A percentile compares a stretch with the other conserved stretches of the same genome.
phyloP scores from a whole-genome alignment of 2,329 filamentous ascomycete genomes.

The Ophiosphaerella herpotricha region DNA sequence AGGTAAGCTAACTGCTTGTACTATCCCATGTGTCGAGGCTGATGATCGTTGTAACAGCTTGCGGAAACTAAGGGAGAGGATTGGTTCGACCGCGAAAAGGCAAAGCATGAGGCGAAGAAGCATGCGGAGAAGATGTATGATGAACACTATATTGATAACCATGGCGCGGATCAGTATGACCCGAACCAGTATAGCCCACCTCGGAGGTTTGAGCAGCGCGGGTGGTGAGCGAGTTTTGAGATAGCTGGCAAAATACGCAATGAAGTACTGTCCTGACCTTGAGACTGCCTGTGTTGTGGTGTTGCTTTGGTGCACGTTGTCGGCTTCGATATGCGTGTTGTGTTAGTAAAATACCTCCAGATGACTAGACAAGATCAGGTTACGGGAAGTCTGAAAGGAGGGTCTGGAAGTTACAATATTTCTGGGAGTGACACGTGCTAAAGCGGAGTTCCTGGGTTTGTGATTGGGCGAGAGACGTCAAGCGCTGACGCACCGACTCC shows the following conservation, averaged over 20 bases:
- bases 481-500: too few relatives aligned
- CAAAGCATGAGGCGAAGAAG: conserved; percentile 52
- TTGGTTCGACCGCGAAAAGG: conserved; percentile 54
- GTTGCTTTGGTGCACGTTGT: too few relatives aligned
- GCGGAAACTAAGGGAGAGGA: conserved; percentile 62
- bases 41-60: conserved; percentile 38
- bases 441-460: too few relatives aligned
- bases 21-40: too few relatives aligned
- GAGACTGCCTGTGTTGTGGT: too few relatives aligned
- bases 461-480: too few relatives aligned
- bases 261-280: too few relatives aligned
- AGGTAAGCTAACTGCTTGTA: not conserved
- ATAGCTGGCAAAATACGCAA: not conserved
- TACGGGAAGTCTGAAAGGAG: not conserved
- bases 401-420: not conserved
- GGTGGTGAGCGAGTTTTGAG: conserved; percentile 27
- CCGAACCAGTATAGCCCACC: conserved; percentile 49
- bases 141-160: conserved; percentile 51
- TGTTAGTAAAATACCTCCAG: too few relatives aligned
- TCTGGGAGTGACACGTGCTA: not conserved
- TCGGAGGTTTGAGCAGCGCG: conserved; percentile 32
- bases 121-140: conserved; percentile 55
- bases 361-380: too few relatives aligned
- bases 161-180: conserved; percentile 52
- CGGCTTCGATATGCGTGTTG: too few relatives aligned